phyloP scores from a whole-genome alignment of 257 asterid species.

The Forsythia viridissima region DNA sequence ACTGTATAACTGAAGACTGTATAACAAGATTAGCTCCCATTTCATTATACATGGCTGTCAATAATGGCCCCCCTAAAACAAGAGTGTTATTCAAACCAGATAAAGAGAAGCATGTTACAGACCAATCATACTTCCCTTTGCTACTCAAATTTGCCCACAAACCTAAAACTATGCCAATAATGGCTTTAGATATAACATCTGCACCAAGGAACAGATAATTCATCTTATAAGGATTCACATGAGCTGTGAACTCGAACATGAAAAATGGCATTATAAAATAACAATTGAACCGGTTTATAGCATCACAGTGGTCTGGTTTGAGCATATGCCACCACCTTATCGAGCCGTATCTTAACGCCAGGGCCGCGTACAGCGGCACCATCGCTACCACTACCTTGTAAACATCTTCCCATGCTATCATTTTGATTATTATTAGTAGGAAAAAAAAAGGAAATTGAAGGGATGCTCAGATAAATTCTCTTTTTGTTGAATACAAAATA shows the following conservation, averaged over 20 bases:
- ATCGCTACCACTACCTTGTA: slow-evolving; percentile 60
- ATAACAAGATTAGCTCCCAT: slow-evolving; percentile 58
- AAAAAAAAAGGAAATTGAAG: no score
- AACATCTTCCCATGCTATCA: slow-evolving; percentile 53
- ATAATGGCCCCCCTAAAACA: slow-evolving; percentile 69
- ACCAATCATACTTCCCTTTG: slow-evolving; percentile 53
- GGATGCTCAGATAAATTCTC: no score
- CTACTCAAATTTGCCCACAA: slow-evolving; percentile 51
- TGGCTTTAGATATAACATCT: slow-evolving; percentile 56
- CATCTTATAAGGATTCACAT: slow-evolving; percentile 64
- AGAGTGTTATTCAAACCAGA: slow-evolving; percentile 59
- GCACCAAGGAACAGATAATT: slow-evolving; percentile 59
- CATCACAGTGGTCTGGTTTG: slow-evolving; percentile 69
- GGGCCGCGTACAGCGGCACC: slow-evolving; percentile 57
- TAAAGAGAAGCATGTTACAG: slow-evolving; percentile 55
- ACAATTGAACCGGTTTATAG: slow-evolving; percentile 66
- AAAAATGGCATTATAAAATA: slow-evolving; percentile 75
- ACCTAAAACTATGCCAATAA: slow-evolving; percentile 29
- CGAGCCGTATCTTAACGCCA: slow-evolving; percentile 61
- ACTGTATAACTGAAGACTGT: slow-evolving; percentile 63
- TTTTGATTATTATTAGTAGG: slow-evolving; percentile 1
- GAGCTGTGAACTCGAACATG: slow-evolving; percentile 55
- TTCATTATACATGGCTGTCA: slow-evolving; percentile 67
- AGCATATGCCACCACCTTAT: slow-evolving; percentile 72
- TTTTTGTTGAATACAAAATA: no score